phyloP scores from a whole-genome alignment of 2,329 filamentous ascomycete genomes.

The Aspergillus ochraceoroseus region DNA sequence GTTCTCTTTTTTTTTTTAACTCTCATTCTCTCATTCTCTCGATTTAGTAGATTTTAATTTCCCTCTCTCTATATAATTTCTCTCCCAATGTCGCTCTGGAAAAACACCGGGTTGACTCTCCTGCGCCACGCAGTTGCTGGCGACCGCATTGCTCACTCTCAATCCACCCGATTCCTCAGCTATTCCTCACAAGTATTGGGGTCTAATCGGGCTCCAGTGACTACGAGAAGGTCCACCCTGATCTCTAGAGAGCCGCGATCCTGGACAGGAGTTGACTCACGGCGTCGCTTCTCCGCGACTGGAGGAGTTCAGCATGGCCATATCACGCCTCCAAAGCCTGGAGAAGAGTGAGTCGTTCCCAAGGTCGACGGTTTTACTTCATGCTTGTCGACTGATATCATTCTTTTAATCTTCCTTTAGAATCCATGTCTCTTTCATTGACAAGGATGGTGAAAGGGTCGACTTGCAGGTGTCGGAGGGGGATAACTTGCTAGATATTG shows the following conservation, averaged over 20 bases:
- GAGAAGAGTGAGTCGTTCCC: conserved; percentile 71
- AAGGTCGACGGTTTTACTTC: neutral
- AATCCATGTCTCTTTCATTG: conserved; percentile 84
- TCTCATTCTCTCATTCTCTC: conserved; percentile 9
- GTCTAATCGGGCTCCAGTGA: conserved; percentile 14
- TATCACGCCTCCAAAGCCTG: conserved; percentile 74
- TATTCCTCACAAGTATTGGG: conserved; percentile 21
- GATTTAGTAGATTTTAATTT: neutral
- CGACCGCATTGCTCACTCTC: conserved; percentile 38
- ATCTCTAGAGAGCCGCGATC: conserved; percentile 11
- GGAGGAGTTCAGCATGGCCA: conserved; percentile 65
- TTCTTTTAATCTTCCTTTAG: conserved; percentile 51
- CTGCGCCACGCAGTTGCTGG: conserved; percentile 49
- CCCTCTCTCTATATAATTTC: neutral
- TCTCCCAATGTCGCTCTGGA: conserved; percentile 33
- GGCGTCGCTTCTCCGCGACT: conserved; percentile 62
- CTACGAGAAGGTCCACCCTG: conserved; percentile 13
- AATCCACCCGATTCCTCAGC: conserved; percentile 30
- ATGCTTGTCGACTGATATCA: no score
- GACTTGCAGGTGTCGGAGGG: conserved; percentile 77
- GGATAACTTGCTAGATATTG: conserved; percentile 92
- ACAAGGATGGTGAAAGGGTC: conserved; percentile 75
- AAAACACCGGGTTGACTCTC: conserved; percentile 31
- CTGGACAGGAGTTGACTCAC: conserved; percentile 27
- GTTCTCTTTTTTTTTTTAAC: conserved; percentile 3